Evolutionary conservation across 495 filamentous ascomycete species (phyloP).

Genomic region (Penicillium roqueforti): DNA sequence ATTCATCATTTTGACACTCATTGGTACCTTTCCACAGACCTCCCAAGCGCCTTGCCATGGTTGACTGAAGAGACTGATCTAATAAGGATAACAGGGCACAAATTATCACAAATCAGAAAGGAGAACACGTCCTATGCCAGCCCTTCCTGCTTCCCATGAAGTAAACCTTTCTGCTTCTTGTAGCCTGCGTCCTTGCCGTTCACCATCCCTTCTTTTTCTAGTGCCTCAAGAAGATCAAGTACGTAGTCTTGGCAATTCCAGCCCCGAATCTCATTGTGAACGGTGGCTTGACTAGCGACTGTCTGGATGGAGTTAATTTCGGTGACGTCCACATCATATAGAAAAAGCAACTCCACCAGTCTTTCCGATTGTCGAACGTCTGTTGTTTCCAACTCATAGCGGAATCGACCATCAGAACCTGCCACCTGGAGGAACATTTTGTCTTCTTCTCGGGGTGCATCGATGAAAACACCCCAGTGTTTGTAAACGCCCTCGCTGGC

Average conservation of each 20-base stretch:
- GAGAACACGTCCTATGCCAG: neutral
- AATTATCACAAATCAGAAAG: neutral
- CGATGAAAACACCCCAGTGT: neutral
- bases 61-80: too few species aligned
- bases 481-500: neutral
- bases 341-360: neutral
- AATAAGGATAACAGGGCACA: too few species aligned
- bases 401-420: neutral
- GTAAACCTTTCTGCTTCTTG: neutral
- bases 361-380: neutral
- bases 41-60: constrained; percentile 19
- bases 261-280: constrained; percentile 10
- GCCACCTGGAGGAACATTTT: neutral
- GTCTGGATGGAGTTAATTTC: neutral
- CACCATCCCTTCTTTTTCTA: neutral
- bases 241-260: constrained; percentile 16
- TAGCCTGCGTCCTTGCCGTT: neutral
- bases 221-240: constrained; percentile 8
- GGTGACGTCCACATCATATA: neutral
- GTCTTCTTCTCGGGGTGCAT: neutral
- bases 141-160: neutral
- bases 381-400: neutral
- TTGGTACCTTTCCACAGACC: constrained; percentile 32
- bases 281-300: neutral
- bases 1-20: constrained; percentile 21